phyloP scores from a whole-genome alignment of 169 alveolate species.

The Cryptosporidium baileyi region DNA sequence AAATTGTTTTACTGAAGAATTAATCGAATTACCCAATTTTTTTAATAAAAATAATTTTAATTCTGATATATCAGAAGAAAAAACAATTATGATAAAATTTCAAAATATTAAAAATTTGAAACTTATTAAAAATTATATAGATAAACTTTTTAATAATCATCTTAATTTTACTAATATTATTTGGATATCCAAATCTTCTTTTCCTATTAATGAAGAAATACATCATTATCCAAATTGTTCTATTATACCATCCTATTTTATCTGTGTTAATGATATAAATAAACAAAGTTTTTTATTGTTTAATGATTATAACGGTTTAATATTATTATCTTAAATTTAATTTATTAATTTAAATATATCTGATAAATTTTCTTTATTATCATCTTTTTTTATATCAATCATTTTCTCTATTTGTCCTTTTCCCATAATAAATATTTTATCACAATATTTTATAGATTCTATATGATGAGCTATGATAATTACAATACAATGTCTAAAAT shows the following conservation, averaged over 20 bases:
- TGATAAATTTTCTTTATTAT: neutral
- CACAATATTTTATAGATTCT: slow-evolving; percentile 60
- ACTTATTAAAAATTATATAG: neutral
- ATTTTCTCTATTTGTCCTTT: slow-evolving; percentile 37
- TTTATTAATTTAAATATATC: neutral
- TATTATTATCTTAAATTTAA: neutral
- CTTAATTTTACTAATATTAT: neutral
- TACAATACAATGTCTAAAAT: slow-evolving; percentile 60
- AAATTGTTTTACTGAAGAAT: neutral
- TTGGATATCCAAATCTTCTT: slow-evolving; percentile 24
- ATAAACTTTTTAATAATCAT: neutral
- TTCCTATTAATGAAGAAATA: slow-evolving; percentile 33
- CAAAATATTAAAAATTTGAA: neutral
- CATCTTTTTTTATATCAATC: slow-evolving; percentile 6
- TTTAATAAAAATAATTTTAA: neutral
- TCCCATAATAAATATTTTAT: slow-evolving; percentile 41
- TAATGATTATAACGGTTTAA: slow-evolving; percentile 10
- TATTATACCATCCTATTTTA: slow-evolving; percentile 24
- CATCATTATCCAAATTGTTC: slow-evolving; percentile 25
- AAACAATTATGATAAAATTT: slow-evolving; percentile 1
- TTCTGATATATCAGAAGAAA: neutral
- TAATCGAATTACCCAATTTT: slow-evolving; percentile 7
- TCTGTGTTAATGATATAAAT: slow-evolving; percentile 9
- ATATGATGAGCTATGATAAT: slow-evolving; percentile 60
- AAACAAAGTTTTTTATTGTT: slow-evolving; percentile 8